Evolutionary conservation across 2,329 filamentous ascomycete species (phyloP), one percentile per base, ranked within the genome.

Genomic region (Teratosphaeria epicoccoides): DNA sequence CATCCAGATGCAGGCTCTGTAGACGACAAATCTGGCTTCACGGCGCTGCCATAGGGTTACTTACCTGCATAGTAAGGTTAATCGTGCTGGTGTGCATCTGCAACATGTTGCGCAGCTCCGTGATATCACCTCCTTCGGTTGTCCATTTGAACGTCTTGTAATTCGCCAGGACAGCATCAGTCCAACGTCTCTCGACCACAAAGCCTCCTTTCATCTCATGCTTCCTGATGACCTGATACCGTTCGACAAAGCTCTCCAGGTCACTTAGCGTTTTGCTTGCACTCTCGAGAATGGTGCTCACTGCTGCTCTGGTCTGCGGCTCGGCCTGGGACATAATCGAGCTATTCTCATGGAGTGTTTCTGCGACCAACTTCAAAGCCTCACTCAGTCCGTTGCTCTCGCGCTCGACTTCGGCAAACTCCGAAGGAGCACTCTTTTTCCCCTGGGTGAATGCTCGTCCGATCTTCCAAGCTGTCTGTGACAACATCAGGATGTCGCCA

Each of bases 141-240:
- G 72, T 75, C 73, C 73, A 75, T 52, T 68, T 66, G 60, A 75
- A 67, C 4, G 66, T 69, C 50, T 68, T 67, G 58, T 71, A 73
- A 53, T 70, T 68, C 4, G 66, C 57, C 6, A 75, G 45, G 0
- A 74, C 69, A 2, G 69, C 58, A 37, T 71, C 65, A 47, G 68
- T 72, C 73, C 73, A 76, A 43, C 64, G 67, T 45, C 70, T 64
- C 51, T 74, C 71, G 22, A 72, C 66, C 1, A 69, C 64, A 49
- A 70, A 70, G 2, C 70, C 70, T 9, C 68, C 66, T 17, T 61
- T 62, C 0, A 69, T 72, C 23, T 68, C 63, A 49, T 68, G 66
- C 55, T 70, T 72, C 47, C 63, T 68, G 55, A 73, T 68, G 46
- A 71, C 67, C 50, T 73, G 71, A 56, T 75, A 73, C 43, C 70